Evolutionary conservation across 495 filamentous ascomycete genomes (phyloP).

Genomic region (Aspergillus carlsbadensis): DNA sequence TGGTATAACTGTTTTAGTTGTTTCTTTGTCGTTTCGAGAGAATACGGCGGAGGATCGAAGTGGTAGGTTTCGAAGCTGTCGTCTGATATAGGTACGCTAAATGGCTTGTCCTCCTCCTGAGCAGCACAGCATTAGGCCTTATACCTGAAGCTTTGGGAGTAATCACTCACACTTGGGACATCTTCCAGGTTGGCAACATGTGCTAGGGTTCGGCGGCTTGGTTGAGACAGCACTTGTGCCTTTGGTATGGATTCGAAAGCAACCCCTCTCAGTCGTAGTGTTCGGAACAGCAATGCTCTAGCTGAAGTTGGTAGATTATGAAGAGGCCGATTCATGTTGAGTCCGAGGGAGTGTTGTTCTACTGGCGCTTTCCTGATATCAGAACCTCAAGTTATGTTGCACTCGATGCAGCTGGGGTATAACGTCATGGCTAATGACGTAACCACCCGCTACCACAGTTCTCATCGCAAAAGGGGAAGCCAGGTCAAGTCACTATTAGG

Average conservation of each 20-base stretch:
- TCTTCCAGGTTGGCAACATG: conserved; percentile 6
- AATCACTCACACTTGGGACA: conserved; percentile 5
- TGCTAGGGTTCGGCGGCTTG: conserved; percentile 3
- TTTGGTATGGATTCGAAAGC: not conserved
- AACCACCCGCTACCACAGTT: not conserved
- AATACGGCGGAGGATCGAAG: conserved; percentile 27
- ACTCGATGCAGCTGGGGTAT: not conserved
- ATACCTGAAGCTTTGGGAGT: not conserved
- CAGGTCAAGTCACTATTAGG: no score
- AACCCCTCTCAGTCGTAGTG: not conserved
- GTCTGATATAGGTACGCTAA: conserved; percentile 23
- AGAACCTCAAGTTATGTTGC: not conserved
- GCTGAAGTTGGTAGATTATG: not conserved
- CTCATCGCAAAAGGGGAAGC: not conserved
- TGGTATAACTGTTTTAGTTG: conserved; percentile 28
- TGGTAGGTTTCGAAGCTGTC: conserved; percentile 28
- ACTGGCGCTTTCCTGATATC: no score
- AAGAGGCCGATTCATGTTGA: no score
- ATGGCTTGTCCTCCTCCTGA: conserved; percentile 26
- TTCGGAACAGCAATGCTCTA: not conserved
- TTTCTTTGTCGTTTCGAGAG: conserved; percentile 25
- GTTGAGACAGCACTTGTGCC: not conserved
- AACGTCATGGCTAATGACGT: conserved; percentile 4
- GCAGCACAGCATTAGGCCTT: not conserved
- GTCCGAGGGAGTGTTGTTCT: no score